These are phyloP conservation scores for Takakia lepidozioides DNA, from an alignment of 225 moss, liverwort and hornwort species.

Conservation along the genomic window DNA sequence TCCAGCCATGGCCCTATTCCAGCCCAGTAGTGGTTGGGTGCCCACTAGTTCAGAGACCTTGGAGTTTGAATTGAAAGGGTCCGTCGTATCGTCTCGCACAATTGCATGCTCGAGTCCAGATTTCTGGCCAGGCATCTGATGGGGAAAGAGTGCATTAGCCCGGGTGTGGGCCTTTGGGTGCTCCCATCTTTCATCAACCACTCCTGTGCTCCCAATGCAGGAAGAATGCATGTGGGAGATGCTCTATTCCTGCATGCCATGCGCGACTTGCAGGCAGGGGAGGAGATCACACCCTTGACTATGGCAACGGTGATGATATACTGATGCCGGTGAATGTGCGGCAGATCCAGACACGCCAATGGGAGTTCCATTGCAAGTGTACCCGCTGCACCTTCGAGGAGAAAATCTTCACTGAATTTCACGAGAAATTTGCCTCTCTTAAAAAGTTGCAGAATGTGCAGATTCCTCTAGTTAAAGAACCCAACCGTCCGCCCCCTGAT, in stretches of 20 bases:
- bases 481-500: slow-evolving; percentile 33
- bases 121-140: slow-evolving; percentile 36
- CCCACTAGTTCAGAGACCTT: slow-evolving; percentile 22
- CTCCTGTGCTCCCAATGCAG: slow-evolving; percentile 67
- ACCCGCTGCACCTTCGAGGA: slow-evolving; percentile 48
- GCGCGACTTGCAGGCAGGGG: slow-evolving; percentile 46
- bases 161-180: slow-evolving; percentile 51
- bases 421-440: slow-evolving; percentile 28
- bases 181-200: slow-evolving; percentile 84
- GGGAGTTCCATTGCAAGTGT: slow-evolving; percentile 63
- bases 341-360: slow-evolving; percentile 30
- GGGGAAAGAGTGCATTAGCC: slow-evolving; percentile 39
- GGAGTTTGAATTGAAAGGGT: slow-evolving; percentile 29
- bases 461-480: slow-evolving; percentile 18
- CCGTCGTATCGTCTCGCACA: slow-evolving; percentile 33
- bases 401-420: slow-evolving; percentile 33
- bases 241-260: slow-evolving; percentile 63
- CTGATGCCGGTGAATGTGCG: slow-evolving; percentile 45
- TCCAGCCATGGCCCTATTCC: slow-evolving; percentile 36
- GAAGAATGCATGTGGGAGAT: slow-evolving; percentile 54
- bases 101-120: slow-evolving; percentile 40
- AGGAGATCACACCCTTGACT: slow-evolving; percentile 63
- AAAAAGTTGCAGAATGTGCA: slow-evolving; percentile 30
- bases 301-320: slow-evolving; percentile 44
- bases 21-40: slow-evolving; percentile 33